phyloP scores from a whole-genome alignment of 2,329 filamentous ascomycete species.

The Teratosphaeria epicoccoides region DNA sequence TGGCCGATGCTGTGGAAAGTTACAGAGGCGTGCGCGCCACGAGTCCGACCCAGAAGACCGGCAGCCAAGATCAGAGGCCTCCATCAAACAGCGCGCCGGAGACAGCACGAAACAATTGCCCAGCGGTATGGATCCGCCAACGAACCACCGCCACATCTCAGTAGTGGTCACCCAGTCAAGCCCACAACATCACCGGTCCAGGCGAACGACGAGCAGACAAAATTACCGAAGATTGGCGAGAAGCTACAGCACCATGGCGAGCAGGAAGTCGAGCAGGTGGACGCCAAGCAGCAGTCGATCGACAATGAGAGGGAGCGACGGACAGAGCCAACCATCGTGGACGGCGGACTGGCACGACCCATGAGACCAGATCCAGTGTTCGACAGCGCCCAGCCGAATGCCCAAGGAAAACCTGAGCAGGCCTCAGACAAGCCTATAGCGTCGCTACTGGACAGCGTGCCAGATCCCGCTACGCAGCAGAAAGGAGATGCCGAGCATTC shows the following conservation, averaged over 20 bases:
- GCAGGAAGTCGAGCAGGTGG: conserved; percentile 13
- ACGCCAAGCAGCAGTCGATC: conserved; percentile 5
- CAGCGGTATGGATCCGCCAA: conserved; percentile 40
- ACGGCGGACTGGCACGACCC: conserved; percentile 5
- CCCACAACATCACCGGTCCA: conserved; percentile 10
- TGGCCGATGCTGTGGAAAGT: conserved; percentile 37
- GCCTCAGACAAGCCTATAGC: conserved; percentile 15
- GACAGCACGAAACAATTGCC: conserved; percentile 19
- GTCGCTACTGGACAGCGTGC: conserved; percentile 20
- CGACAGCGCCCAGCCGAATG: conserved; percentile 10
- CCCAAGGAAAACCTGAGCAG: conserved; percentile 5
- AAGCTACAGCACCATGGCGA: conserved; percentile 22
- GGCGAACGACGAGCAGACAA: conserved; percentile 11
- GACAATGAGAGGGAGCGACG: conserved; percentile 8
- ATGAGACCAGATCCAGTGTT: conserved; percentile 15
- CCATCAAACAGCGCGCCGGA: conserved; percentile 24
- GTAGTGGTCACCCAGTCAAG: conserved; percentile 15
- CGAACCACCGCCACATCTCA: conserved; percentile 33
- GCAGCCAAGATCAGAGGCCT: conserved; percentile 21
- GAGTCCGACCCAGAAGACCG: conserved; percentile 14
- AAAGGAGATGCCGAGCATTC: conserved; percentile 6
- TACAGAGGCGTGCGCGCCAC: conserved; percentile 14
- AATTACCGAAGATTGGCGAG: conserved; percentile 22
- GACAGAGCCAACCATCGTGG: conserved; percentile 10
- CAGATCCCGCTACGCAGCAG: conserved; percentile 15